Evolutionary conservation across 441 rosid species (phyloP).

Genomic region (Erysimum pusillum): DNA sequence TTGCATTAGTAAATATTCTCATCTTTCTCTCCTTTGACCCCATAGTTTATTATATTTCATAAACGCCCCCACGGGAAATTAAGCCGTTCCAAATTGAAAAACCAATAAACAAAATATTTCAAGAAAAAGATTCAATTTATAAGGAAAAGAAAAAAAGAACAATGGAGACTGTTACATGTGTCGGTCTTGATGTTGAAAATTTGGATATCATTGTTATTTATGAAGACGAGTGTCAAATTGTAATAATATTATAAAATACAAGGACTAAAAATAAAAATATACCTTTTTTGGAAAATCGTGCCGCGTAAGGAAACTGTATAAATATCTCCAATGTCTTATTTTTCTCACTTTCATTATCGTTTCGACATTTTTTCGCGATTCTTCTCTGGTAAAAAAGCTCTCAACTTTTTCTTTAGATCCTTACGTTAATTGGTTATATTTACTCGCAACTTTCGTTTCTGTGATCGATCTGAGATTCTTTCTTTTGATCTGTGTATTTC

Average conservation of each 20-base stretch:
- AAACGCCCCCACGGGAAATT: not conserved
- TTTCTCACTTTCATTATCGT: constrained; percentile 1
- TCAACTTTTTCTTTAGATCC: constrained; percentile 12
- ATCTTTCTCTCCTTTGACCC: not conserved
- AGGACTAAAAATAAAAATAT: constrained; percentile 28
- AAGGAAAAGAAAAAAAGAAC: not conserved
- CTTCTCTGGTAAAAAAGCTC: constrained; percentile 20
- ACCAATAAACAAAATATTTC: not conserved
- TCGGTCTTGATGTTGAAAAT: not conserved
- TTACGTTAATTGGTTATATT: not conserved
- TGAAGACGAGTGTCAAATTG: not conserved
- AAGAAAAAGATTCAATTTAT: not conserved
- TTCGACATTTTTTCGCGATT: constrained; percentile 23
- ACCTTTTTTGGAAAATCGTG: constrained; percentile 23
- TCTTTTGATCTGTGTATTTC: not conserved
- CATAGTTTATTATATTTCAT: not conserved
- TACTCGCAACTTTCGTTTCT: constrained; percentile 5
- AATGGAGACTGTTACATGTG: not conserved
- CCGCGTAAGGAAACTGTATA: constrained; percentile 35
- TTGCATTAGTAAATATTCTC: constrained; percentile 22
- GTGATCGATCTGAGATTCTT: not conserved
- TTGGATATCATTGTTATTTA: not conserved
- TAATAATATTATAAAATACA: not conserved
- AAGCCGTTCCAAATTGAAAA: not conserved
- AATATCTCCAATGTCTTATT: not conserved